Conservation (phyloP, 2,329 filamentous ascomycete genomes). For the Claviceps fusiformis region DNA sequence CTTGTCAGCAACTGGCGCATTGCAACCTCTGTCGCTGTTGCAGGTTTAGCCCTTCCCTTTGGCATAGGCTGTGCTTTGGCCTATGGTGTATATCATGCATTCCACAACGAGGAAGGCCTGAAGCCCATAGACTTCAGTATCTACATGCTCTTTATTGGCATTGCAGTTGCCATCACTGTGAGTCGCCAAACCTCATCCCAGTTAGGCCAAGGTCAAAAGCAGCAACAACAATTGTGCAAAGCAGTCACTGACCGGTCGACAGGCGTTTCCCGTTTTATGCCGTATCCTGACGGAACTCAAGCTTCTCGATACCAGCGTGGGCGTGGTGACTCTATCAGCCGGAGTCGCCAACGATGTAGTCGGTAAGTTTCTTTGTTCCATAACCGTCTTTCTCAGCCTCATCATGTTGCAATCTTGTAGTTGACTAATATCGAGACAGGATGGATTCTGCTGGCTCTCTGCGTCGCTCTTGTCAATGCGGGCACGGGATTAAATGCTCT, state of each 20-base stretch:
- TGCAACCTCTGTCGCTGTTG: conserved; percentile 61
- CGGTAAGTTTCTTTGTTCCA: conserved; percentile 11
- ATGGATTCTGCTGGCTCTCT: conserved; percentile 86
- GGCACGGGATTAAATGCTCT: conserved; percentile 69
- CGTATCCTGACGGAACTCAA: conserved; percentile 88
- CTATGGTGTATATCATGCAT: conserved; percentile 67
- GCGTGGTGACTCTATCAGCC: conserved; percentile 77
- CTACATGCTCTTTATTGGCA: conserved; percentile 68
- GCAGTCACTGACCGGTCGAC: not conserved
- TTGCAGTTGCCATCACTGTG: conserved; percentile 76
- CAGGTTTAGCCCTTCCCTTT: conserved; percentile 73
- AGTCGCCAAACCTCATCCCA: not conserved
- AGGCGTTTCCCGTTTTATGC: conserved; percentile 76
- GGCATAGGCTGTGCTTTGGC: conserved; percentile 69
- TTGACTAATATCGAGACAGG: conserved; percentile 11
- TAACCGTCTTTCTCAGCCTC: not conserved
- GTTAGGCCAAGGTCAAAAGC: not conserved
- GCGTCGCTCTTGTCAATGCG: conserved; percentile 85
- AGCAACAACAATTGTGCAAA: not conserved
- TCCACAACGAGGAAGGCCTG: conserved; percentile 32
- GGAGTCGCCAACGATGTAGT: conserved; percentile 78
- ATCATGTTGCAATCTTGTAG: not conserved
- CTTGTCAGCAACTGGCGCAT: conserved; percentile 69
- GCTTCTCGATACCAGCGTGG: conserved; percentile 67
- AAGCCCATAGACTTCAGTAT: conserved; percentile 34